phyloP scores from a whole-genome alignment of 108 stramenopile species.

The Asterionellopsis glacialis region DNA sequence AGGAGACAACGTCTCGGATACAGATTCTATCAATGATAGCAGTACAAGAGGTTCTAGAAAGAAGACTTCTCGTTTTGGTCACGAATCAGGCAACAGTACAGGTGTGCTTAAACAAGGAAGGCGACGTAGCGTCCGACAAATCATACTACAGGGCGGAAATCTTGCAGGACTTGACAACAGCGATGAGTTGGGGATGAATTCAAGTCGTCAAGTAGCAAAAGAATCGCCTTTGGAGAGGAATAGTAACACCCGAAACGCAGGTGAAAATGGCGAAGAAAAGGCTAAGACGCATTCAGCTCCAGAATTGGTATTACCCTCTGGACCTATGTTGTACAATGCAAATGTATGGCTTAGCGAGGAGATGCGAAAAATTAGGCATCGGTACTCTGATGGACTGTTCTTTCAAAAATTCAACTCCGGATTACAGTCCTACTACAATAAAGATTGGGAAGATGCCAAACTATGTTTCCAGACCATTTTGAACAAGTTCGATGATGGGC shows the following conservation, averaged over 20 bases:
- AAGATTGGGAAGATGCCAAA: slow-evolving; percentile 65
- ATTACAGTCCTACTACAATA: slow-evolving; percentile 55
- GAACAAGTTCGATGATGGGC: slow-evolving; percentile 69
- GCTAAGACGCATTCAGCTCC: slow-evolving; percentile 4
- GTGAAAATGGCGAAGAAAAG: slow-evolving; percentile 19
- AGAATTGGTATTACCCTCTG: slow-evolving; percentile 60
- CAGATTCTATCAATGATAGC: neutral
- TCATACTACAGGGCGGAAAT: neutral
- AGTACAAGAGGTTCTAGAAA: slow-evolving; percentile 1
- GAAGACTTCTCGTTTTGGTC: neutral
- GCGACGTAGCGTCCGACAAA: neutral
- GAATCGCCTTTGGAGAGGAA: neutral
- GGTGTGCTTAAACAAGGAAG: slow-evolving; percentile 1
- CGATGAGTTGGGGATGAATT: slow-evolving; percentile 9
- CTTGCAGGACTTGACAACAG: neutral
- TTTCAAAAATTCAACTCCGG: slow-evolving; percentile 72
- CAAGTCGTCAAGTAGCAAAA: slow-evolving; percentile 2
- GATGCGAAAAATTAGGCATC: slow-evolving; percentile 58
- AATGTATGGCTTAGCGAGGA: slow-evolving; percentile 61
- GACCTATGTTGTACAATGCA: slow-evolving; percentile 43
- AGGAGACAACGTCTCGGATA: slow-evolving; percentile 6
- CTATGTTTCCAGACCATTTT: slow-evolving; percentile 52
- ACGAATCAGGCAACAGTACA: neutral
- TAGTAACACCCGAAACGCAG: neutral
- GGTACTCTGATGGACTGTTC: slow-evolving; percentile 56